These are phyloP conservation scores for Beauveria pseudobassiana DNA, from an alignment of 2,329 filamentous ascomycete species.

Conservation along the genomic window DNA sequence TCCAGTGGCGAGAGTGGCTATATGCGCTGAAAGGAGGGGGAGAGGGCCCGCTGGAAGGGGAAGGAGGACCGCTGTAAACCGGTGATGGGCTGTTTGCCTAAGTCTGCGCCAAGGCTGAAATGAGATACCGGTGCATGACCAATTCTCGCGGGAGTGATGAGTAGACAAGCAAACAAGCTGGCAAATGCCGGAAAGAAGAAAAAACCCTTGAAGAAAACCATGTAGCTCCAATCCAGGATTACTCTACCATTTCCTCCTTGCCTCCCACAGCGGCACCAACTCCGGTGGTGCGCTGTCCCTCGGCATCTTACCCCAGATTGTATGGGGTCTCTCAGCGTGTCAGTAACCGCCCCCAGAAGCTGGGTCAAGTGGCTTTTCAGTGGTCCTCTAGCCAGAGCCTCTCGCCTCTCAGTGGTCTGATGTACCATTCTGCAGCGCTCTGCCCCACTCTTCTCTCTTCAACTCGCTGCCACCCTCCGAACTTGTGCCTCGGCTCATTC, in stretches of 20 bases:
- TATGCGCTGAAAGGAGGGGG: not conserved
- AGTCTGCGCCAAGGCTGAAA: too few species aligned
- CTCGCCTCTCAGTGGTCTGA: not conserved
- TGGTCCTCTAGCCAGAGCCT: not conserved
- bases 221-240: not conserved
- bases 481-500: slow-evolving; percentile 12
- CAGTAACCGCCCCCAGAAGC: too few species aligned
- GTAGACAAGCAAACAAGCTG: too few species aligned
- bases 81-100: too few species aligned
- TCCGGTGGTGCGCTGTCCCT: not conserved
- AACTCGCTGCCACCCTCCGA: not conserved
- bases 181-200: not conserved
- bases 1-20: not conserved
- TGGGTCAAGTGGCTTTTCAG: not conserved
- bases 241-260: not conserved
- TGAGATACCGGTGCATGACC: too few species aligned
- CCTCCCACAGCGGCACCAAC: not conserved
- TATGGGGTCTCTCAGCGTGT: not conserved
- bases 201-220: not conserved
- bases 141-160: too few species aligned
- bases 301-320: slow-evolving; percentile 10
- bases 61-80: not conserved
- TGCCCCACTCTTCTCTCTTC: not conserved
- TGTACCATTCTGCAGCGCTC: not conserved
- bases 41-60: not conserved